Base-by-base conservation (phyloP, 495 filamentous ascomycete genomes). In the Xylaria cubensis region DNA sequence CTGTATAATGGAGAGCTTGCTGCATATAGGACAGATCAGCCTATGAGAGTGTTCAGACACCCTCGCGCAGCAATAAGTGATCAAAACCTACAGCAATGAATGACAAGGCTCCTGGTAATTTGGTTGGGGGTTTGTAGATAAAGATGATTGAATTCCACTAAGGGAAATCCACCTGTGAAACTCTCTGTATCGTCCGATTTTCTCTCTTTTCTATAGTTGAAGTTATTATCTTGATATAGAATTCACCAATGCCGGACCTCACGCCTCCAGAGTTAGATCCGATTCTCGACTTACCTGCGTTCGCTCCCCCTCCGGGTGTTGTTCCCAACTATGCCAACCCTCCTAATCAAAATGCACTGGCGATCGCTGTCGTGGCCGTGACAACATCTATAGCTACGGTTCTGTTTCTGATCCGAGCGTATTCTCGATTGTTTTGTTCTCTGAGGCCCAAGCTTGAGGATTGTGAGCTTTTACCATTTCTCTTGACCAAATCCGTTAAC, bases 311-410 rank as follows among this genome's bases (percentile, higher is more conserved):
- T 65, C 58, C 64, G 3, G 69, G 65, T 64, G 64, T 77, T 17
- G 72, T 67, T 50, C 66, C 79, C 13, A 74, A 76, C 32, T 75
- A 79, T 42, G 75, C 72, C n/a, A 70, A 78, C 32, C 76, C 75
- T 48, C 71, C 71, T 8, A 81, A 80, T 46, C 63, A 68, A 50
- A 80, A 80, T 55, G 62, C 68, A 10, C 68, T 77, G 3, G 72
- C 76, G 24, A 44, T 71, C 26, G 74, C 64, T 2, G 71, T 79
- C 2, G 41, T 75, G 13, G 61, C 74, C 0, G 12, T 77, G 34
- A 78, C 75, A 15, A 44, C 77, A 24, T 55, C 55, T 4, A 8
- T 75, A 3, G 71, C 73, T 10, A 42, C 70, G 13, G 62, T 74
- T 32, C 64, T 70, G 17, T 65, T 75, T 17, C n/a, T 75, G 17